These are phyloP conservation scores for Picea abies DNA, from an alignment of 83 land plant genomes.

Conservation along the genomic window DNA sequence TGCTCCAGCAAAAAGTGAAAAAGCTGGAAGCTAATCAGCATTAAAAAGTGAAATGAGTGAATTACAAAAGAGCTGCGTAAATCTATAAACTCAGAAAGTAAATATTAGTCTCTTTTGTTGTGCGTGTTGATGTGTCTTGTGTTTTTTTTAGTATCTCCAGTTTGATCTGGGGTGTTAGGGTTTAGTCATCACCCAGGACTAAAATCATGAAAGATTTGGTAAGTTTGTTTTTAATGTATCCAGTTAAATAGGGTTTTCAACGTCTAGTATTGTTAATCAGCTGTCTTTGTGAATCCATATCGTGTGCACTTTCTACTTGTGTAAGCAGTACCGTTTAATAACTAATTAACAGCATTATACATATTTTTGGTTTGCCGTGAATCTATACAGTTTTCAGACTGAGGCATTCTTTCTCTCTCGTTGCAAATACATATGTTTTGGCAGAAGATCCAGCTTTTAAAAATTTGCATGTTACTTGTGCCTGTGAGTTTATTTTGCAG, in stretches of 20 bases:
- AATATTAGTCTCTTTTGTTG: too few relatives aligned
- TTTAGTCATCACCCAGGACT: neutral
- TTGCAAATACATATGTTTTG: too few relatives aligned
- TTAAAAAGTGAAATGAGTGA: neutral
- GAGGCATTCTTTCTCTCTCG: too few relatives aligned
- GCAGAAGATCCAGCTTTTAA: neutral
- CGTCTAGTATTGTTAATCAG: neutral
- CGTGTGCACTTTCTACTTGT: neutral
- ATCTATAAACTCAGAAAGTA: neutral
- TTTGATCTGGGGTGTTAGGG: neutral
- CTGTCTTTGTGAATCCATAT: neutral
- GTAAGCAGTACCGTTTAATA: neutral
- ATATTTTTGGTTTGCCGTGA: too few relatives aligned
- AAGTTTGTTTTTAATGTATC: neutral
- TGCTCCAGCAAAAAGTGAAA: constrained; percentile 39
- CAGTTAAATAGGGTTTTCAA: neutral
- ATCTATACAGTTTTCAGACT: too few relatives aligned
- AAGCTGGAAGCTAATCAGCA: constrained; percentile 27
- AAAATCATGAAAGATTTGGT: neutral
- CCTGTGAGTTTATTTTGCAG: neutral
- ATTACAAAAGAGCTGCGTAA: neutral
- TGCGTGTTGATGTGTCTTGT: neutral
- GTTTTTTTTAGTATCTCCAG: neutral
- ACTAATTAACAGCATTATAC: neutral
- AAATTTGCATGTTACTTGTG: neutral